A percentile compares a stretch with the other conserved stretches of the same genome.
These are phyloP conservation scores for Blastobotrys mokoenaii DNA, from an alignment of 805 yeast genomes.

Conservation along the genomic window DNA sequence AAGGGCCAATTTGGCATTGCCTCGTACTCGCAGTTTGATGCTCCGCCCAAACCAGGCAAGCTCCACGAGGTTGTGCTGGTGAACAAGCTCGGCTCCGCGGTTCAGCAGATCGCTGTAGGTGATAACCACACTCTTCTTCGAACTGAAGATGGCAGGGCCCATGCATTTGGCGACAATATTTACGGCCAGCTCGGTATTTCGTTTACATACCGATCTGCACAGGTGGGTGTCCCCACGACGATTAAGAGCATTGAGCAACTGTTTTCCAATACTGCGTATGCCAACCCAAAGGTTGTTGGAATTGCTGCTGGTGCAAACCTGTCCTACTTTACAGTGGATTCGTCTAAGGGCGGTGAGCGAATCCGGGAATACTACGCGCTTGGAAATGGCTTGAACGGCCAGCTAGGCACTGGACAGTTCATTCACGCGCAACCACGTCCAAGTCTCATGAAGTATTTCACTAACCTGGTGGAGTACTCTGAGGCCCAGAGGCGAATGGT, in stretches of 20 bases:
- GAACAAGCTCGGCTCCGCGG: constrained; percentile 37
- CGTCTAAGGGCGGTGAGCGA: constrained; percentile 17
- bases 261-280: constrained; percentile 32
- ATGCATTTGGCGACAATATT: constrained; percentile 79
- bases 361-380: constrained; percentile 40
- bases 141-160: constrained; percentile 61
- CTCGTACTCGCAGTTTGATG: constrained; percentile 53
- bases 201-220: constrained; percentile 56
- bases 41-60: constrained; percentile 40
- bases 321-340: constrained; percentile 36
- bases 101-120: constrained; percentile 64
- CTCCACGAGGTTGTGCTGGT: constrained; percentile 51
- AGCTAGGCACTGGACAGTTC: constrained; percentile 70
- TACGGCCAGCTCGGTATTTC: constrained; percentile 79
- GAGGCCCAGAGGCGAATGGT: constrained; percentile 36
- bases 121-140: constrained; percentile 60
- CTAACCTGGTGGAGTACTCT: constrained; percentile 45
- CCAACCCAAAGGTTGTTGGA: constrained; percentile 20
- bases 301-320: constrained; percentile 69
- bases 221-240: constrained; percentile 60
- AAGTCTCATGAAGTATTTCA: constrained; percentile 42
- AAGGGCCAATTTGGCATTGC: constrained; percentile 85
- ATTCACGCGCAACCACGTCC: constrained; percentile 70
- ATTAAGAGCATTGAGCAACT: constrained; percentile 33
- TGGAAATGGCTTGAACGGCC: constrained; percentile 84